Percentiles rank a stretch among this genome's conserved stretches.
Conservation (phyloP, 805 yeast species). For the Pichia occidentalis region DNA sequence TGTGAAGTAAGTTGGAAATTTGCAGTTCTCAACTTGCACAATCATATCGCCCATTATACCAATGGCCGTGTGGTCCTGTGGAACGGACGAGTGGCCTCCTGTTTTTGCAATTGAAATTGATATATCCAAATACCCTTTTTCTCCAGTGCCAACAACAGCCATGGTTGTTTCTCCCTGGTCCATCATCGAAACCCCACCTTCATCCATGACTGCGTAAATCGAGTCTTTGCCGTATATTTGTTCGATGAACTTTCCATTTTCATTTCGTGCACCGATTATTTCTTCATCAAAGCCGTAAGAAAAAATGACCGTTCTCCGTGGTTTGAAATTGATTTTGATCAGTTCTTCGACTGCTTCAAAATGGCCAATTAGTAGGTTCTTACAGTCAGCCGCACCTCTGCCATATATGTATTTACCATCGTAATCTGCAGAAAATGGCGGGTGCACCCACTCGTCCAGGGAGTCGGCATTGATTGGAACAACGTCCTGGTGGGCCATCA, state of each 20-base stretch:
- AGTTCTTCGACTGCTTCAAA: constrained; percentile 29
- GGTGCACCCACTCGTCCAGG: constrained; percentile 33
- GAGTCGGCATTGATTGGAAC: constrained; percentile 43
- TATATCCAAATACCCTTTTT: constrained; percentile 41
- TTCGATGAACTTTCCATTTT: constrained; percentile 31
- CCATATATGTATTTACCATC: constrained; percentile 36
- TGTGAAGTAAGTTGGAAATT: constrained; percentile 33
- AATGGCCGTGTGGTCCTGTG: constrained; percentile 43
- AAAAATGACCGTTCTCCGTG: constrained; percentile 38
- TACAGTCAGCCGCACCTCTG: constrained; percentile 38
- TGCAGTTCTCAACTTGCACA: constrained; percentile 32
- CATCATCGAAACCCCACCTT: constrained; percentile 32
- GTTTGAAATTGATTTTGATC: constrained; percentile 31
- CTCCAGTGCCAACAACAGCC: constrained; percentile 41
- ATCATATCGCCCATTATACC: constrained; percentile 41
- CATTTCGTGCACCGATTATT: constrained; percentile 33
- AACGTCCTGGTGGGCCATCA: constrained; percentile 46
- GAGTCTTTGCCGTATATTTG: constrained; percentile 37
- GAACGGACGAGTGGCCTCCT: constrained; percentile 48
- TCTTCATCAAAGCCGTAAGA: constrained; percentile 50
- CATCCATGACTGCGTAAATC: constrained; percentile 40
- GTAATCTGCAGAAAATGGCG: constrained; percentile 34
- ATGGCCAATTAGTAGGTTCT: constrained; percentile 38
- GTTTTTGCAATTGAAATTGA: constrained; percentile 37
- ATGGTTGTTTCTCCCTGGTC: constrained; percentile 35